Conservation (phyloP, 164 flowering plant genomes). For the Chloranthus sessilifolius region DNA sequence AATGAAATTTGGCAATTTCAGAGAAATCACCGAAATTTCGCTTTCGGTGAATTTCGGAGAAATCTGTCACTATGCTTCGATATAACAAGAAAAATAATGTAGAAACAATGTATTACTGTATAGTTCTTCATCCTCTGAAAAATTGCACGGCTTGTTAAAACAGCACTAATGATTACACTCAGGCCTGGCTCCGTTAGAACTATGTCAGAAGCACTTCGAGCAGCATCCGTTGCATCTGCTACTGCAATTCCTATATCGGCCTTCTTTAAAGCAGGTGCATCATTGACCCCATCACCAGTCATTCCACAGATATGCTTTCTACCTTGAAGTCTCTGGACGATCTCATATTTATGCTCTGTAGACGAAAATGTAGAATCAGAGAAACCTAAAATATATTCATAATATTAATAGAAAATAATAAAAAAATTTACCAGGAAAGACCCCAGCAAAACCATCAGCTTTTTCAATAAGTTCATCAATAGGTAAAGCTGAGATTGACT, state of each 20-base stretch:
- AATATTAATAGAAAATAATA: neutral
- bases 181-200: conserved; percentile 70
- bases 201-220: conserved; percentile 65
- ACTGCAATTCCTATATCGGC: conserved; percentile 73
- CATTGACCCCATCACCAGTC: conserved; percentile 74
- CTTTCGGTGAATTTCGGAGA: too few species aligned
- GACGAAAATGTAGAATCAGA: conserved; percentile 5
- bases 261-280: conserved; percentile 61
- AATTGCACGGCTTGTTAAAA: conserved; percentile 65
- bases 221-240: conserved; percentile 68
- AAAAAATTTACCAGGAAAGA: conserved; percentile 48
- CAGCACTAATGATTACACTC: conserved; percentile 69
- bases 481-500: conserved; percentile 23
- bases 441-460: conserved; percentile 79
- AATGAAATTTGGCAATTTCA: too few species aligned
- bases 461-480: conserved; percentile 61
- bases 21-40: too few species aligned
- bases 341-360: conserved; percentile 61
- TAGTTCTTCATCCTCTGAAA: conserved; percentile 72
- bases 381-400: neutral
- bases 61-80: too few species aligned
- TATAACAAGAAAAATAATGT: neutral
- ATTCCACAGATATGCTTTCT: conserved; percentile 67
- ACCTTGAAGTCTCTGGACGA: conserved; percentile 48
- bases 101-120: conserved; percentile 29